Evolutionary conservation across 2,329 filamentous ascomycete species (phyloP), one percentile per base, ranked within the genome.

Genomic region (Ceratocystis ficicola): DNA sequence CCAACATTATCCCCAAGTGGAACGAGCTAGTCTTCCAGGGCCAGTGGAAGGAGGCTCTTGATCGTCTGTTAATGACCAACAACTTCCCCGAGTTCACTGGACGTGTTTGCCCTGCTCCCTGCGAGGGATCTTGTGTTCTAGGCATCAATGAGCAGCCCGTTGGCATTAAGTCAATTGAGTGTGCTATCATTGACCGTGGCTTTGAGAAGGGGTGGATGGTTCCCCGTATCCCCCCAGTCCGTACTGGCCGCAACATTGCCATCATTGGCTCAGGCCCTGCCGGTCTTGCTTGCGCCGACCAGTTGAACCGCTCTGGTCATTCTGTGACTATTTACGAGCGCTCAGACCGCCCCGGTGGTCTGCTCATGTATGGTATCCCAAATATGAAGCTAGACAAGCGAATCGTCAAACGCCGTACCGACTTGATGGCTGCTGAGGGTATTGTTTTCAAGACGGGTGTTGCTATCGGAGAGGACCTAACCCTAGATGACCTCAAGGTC

Each of bases 311-410:
- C 72, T 90, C 89, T 71, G 93, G 93, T 32, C 93, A 97, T 78
- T 78, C 74, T 3, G 90, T 96, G 65, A 96, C 90, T 12, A 85
- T 97, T 20, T 96, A 94, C 73, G 93, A 97, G 81, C 90, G 93
- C 70, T 85, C 91, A 68, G 93, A 97, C 74, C 90, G 93, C 70
- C 80, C 88, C 67, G 93, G 93, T 77, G 93, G 93, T 76, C 81
- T 97, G 65, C 84, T 97, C 72, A 96, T 96, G 93, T 96, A 97
- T 74, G 93, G 93, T 71, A 97, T 97, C 71, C 93, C 93, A 70
- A 97, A 97, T 81, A 97, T 97, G 93, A 97, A 97, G 81, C 88
- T 97, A 52, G 93, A 97, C 80, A 97, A 97, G 83, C 90, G 90
- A 74, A 86, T 96, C 69, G 93, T 97, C 68, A 93, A 96, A 81